Base-by-base conservation (phyloP, 129 eudicot species). In the Arctium minus region DNA sequence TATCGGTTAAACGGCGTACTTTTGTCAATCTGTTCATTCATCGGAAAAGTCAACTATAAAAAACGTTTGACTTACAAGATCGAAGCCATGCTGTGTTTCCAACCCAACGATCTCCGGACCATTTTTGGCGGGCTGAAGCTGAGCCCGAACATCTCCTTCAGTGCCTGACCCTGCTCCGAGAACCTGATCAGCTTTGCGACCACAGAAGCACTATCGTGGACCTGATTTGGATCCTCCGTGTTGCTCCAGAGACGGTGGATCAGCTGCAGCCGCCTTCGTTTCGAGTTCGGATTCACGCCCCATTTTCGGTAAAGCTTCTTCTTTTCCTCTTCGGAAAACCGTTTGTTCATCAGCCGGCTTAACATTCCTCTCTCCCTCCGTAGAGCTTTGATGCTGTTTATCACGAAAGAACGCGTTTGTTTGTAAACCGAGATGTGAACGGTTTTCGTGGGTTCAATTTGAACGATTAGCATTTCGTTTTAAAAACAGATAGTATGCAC, bases 91-190 rank as follows among this genome's bases (percentile, higher is more conserved):
- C 91, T 89, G 29, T 82, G 89, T 79, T 84, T 90, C 99, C 99
- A 93, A 84, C 96, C 90, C 84, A 87, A 90, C 7, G 99, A 91
- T 84, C 92, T 93, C 72, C 97, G 85, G 73, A 84, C 88, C 86
- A 76, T 39, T 78, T 91, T 91, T 4, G 96, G 96, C 46, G 96
- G 97, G 60, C 96, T 81, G 84, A 96, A 93, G 87, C 97, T 93
- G 12, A 96, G 98, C 74, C 99, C 99, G 82, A 93, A 90, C 96
- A 93, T 96, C 88, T 92, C 98, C 85, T 91, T 93, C 0, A 85
- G 82, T 13, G 97, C 96, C 65, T 84, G 87, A 33, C 97, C 99
- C 53, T 93, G 90, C 76, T 90, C 92, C 9, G 90, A 89, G 80
- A 96, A 93, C 81, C 90, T 89, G 53, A 96, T 88, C 73, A 96